Base-by-base conservation (phyloP, 345 rosid genomes). In the Eutrema japonicum region DNA sequence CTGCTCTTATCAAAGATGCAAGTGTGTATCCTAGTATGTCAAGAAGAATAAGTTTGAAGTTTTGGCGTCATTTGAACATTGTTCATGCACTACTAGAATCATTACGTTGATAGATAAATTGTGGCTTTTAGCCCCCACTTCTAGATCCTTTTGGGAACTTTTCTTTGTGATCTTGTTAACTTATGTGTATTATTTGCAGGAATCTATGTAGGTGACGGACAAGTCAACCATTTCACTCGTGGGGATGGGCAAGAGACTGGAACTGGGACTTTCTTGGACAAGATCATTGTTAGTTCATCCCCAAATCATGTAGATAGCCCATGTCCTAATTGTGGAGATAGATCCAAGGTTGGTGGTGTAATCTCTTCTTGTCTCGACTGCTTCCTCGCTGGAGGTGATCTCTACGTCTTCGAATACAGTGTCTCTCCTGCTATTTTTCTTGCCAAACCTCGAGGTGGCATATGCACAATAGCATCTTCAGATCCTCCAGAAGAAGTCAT, bases 181-280 rank as follows among this genome's bases (percentile, higher is more conserved):
- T 40, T 7, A 0, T 68, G 64, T 42, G 50, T 66, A 16, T 63
- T 48, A 18, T 70, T 7, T 48, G 72, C 45, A 92, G 97, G 97
- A 33, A 88, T 92, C 65, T 89, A 85, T 71, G 56, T 80, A 8
- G 96, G 94, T 14, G 91, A 88, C 7, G 94, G 85, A 66, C 84
- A 79, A 78, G 97, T 92, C 70, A 83, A 85, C 63, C 97, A 92
- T 77, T 92, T 89, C 84, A 92, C 97, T 66, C 84, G 93, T 26
- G 95, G 86, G 32, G 86, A 81, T 64, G 96, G 94, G 8, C 92
- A 80, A 30, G 96, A 92, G 84, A 84, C 85, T 46, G 89, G 94
- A 78, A 85, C 87, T 0, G 97, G 97, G 66, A 88, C 92, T 32
- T 53, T 86, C 67, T 62, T 89, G 12, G 96, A 92, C 77, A 82